Base-by-base conservation (phyloP, 1,284 basidiomycete genomes). In the Heliocybe sulcata region DNA sequence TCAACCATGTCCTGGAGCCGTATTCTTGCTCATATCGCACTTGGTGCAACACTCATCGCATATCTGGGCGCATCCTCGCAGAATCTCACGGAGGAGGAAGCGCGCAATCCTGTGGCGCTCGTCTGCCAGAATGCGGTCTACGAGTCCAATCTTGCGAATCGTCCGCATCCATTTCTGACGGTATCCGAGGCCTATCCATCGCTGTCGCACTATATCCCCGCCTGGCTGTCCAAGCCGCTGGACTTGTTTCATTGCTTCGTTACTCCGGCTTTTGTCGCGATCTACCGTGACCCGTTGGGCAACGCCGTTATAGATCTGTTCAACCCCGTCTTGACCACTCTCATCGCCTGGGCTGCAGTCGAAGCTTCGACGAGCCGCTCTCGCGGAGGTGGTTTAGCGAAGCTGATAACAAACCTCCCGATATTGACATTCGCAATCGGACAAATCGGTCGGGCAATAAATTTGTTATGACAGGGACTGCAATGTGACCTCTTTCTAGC, bases 121-220 rank as follows among this genome's bases (percentile, higher is more conserved):
- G 38, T 42, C 38, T 42, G 38, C 38, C 8, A 20, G 19, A 42
- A 42, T 42, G 38, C 38, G 38, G 38, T 42, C 19, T 42, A 42
- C 38, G 16, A 42, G 6, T 42, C 6, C 3, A n/a, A 20, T n/a
- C 47, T 49, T 22, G 8, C 12, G 27, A 22, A 49, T 25, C 23
- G 47, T 49, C 47, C 47, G 3, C 23, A 49, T 22, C 47, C 47
- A n/a, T 49, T 49, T 22, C 22, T 49, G 14, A 49, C 47, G n/a
- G 14, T 49, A 25, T 49, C 27, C 4, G 47, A 49, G 27, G 22
- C 27, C 4, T 16, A 26, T 26, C 47, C 47, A 6, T 22, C 22
- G 10, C 22, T 29, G 6, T 26, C 16, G 10, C 38, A 16, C 19
- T 16, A n/a, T 16, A 4, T 42, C 16, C 38, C 38, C n/a, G 23